A percentile compares a stretch with the other conserved stretches of the same genome.
Conservation (phyloP, 352 stramenopile genomes). For the Globisporangium paroecandrum region DNA sequence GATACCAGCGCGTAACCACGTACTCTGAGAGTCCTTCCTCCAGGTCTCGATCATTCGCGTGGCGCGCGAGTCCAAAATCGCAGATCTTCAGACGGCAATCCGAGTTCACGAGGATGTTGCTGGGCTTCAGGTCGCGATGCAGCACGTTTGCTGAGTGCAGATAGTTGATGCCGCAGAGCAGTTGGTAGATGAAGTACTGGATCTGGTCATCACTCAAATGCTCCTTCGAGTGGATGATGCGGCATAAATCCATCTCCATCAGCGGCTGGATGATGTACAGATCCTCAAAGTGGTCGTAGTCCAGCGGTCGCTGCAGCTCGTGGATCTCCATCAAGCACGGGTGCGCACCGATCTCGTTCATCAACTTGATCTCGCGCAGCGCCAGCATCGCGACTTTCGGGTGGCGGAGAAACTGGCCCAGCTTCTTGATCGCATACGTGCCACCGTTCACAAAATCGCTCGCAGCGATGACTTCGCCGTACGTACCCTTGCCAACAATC, state of each 20-base stretch:
- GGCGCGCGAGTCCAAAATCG: slow-evolving; percentile 86
- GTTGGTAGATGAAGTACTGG: slow-evolving; percentile 96
- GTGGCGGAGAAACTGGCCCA: slow-evolving; percentile 80
- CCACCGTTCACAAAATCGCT: slow-evolving; percentile 82
- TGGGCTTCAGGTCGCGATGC: slow-evolving; percentile 96
- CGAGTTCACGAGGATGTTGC: slow-evolving; percentile 96
- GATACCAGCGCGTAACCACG: slow-evolving; percentile 93
- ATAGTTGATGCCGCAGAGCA: slow-evolving; percentile 94
- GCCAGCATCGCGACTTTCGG: slow-evolving; percentile 82
- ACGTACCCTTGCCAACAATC: slow-evolving; percentile 87
- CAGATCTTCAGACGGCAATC: slow-evolving; percentile 87
- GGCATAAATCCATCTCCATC: slow-evolving; percentile 97
- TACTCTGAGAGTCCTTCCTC: slow-evolving; percentile 90
- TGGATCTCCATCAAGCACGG: slow-evolving; percentile 80
- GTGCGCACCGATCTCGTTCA: slow-evolving; percentile 79
- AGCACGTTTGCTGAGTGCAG: slow-evolving; percentile 95
- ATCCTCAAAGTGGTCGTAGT: slow-evolving; percentile 93
- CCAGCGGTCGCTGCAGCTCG: slow-evolving; percentile 75
- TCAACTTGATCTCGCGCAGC: slow-evolving; percentile 86
- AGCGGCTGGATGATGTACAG: slow-evolving; percentile 97
- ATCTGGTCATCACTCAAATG: slow-evolving; percentile 93
- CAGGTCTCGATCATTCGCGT: slow-evolving; percentile 74
- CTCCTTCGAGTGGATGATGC: slow-evolving; percentile 85
- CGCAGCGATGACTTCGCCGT: slow-evolving; percentile 87
- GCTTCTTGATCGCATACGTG: slow-evolving; percentile 89